Percentiles rank a stretch among this genome's conserved stretches.
phyloP scores from a whole-genome alignment of 2,329 filamentous ascomycete species.

The Neonectria faginata region DNA sequence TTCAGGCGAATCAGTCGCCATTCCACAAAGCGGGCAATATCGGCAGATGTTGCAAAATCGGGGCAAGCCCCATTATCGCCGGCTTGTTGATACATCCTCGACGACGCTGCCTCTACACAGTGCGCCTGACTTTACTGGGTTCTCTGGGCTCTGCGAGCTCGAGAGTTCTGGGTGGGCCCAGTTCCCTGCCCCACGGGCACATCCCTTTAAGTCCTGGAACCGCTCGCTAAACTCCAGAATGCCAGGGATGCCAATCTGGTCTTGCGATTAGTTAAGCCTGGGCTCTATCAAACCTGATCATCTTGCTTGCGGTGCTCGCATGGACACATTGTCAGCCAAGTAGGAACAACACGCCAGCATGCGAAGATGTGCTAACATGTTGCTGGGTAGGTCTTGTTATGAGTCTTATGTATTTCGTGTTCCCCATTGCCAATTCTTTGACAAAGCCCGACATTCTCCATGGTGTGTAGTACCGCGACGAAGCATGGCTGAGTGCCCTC shows the following conservation, averaged over 20 bases:
- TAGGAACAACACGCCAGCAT: neutral
- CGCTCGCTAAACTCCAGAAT: slow-evolving; percentile 21
- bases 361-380: neutral
- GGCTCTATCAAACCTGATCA: slow-evolving; percentile 12
- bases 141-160: neutral
- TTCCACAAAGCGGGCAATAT: slow-evolving; percentile 22
- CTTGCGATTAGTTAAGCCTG: slow-evolving; percentile 7
- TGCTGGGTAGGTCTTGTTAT: neutral
- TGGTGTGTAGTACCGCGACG: neutral
- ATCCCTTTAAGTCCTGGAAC: slow-evolving; percentile 9
- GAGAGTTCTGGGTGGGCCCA: slow-evolving; percentile 14
- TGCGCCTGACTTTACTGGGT: slow-evolving; percentile 21
- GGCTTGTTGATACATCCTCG: slow-evolving; percentile 2
- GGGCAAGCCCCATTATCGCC: slow-evolving; percentile 16
- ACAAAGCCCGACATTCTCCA: neutral
- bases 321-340: no score
- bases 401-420: neutral
- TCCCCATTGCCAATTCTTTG: neutral
- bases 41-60: slow-evolving; percentile 21
- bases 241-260: neutral
- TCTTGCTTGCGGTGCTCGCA: neutral
- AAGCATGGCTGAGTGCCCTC: neutral
- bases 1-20: slow-evolving; percentile 25
- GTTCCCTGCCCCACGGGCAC: slow-evolving; percentile 19
- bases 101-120: slow-evolving; percentile 20